These are phyloP conservation scores for Tetracladium maxilliforme DNA, from an alignment of 2,329 filamentous ascomycete genomes.

Conservation along the genomic window DNA sequence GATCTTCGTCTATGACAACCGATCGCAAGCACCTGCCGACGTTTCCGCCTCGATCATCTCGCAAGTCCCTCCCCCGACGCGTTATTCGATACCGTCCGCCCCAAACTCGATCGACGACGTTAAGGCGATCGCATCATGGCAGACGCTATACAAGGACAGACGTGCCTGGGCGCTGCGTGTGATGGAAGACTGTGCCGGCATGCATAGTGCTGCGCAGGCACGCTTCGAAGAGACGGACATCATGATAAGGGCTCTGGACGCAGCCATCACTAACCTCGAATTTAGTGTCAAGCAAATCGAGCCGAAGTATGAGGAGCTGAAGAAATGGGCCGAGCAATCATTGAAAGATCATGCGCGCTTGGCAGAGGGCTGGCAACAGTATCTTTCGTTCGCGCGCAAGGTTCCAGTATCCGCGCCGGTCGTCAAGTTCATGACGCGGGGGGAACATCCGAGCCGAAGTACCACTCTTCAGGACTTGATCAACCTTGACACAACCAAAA, in stretches of 20 bases:
- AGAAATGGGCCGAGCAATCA: slow-evolving; percentile 54
- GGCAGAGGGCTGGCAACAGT: slow-evolving; percentile 50
- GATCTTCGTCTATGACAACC: slow-evolving; percentile 84
- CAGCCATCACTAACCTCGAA: slow-evolving; percentile 75
- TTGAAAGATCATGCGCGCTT: slow-evolving; percentile 53
- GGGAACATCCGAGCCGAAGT: slow-evolving; percentile 25
- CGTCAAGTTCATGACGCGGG: slow-evolving; percentile 47
- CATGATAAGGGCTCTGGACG: slow-evolving; percentile 66
- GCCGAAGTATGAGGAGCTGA: slow-evolving; percentile 55
- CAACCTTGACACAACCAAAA: slow-evolving; percentile 56
- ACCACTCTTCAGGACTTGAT: slow-evolving; percentile 62
- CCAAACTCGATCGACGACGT: slow-evolving; percentile 76
- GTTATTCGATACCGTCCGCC: no score
- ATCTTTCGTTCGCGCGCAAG: slow-evolving; percentile 47
- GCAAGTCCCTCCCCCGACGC: slow-evolving; percentile 34
- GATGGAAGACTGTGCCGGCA: slow-evolving; percentile 51
- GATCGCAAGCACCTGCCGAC: slow-evolving; percentile 37
- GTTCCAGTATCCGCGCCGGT: slow-evolving; percentile 53
- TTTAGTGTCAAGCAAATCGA: slow-evolving; percentile 59
- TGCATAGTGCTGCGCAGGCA: slow-evolving; percentile 46
- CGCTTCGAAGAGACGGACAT: slow-evolving; percentile 61
- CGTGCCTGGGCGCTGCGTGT: slow-evolving; percentile 65
- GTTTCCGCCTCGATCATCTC: slow-evolving; percentile 25
- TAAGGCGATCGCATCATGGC: slow-evolving; percentile 76
- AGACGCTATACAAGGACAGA: slow-evolving; percentile 67